Base-by-base conservation (phyloP, 345 rosid genomes). In the Ceriops zippeliana region DNA sequence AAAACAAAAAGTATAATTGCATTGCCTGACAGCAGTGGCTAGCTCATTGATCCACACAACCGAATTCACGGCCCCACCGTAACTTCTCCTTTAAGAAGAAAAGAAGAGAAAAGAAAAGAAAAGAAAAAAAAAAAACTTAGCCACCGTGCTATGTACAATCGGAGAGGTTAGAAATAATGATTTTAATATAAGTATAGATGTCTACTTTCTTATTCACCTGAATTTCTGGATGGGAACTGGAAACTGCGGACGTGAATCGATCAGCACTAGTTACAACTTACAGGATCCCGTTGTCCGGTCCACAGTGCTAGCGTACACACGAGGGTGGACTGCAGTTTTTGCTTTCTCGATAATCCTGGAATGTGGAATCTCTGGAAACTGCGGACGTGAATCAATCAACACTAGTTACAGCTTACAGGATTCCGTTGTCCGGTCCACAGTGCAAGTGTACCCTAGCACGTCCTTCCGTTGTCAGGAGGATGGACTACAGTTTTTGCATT, bases 401-500 rank as follows among this genome's bases (percentile, higher is more conserved):
- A 35, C 7, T 32, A 32, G 11, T 1, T 73, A 83, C 75, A 83
- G 75, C 60, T 54, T 73, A 5, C 32, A 27, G 5, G 82, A 83
- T 47, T 77, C 83, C 1, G 73, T 80, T 2, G 75, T 74, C 2
- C 74, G 84, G 10, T 80, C 83, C 16, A 78, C 79, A 0, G 65
- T 64, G 13, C 83, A 80, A 66, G 82, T 78, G 8, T 81, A 79
- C 28, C 86, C 26, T 24, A 24, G 26, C 26, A 24, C 26, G 26
- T 24, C 26, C 26, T 24, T 24, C 26, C 26, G 26, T 24, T 24
- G 26, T 24, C 83, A 3, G 65, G 61, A n/a, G 81, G 78, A 66
- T 83, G 86, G 83, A 72, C 78, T 17, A 82, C 80, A n/a, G 81
- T 77, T 2, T 76, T 72, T 70, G 79, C 73, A 59, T 75, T 49